phyloP scores from a whole-genome alignment of 176 grass and related monocot genomes.

The Themeda triandra region DNA sequence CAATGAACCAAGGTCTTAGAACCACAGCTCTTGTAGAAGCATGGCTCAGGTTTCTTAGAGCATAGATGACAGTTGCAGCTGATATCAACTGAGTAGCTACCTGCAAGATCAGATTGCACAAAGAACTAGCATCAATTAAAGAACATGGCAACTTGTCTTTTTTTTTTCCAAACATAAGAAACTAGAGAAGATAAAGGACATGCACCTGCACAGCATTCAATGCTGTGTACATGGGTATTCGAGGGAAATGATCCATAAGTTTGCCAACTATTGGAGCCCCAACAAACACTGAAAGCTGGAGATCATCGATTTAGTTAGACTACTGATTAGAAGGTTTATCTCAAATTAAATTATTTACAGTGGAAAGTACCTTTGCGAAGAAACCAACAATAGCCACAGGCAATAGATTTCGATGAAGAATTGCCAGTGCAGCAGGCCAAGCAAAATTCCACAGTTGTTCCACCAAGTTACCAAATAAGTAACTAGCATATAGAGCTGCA shows the following conservation, averaged over 20 bases:
- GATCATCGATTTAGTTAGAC: constrained; percentile 36
- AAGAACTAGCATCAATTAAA: constrained; percentile 5
- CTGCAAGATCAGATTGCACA: constrained; percentile 51
- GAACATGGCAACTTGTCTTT: background rate
- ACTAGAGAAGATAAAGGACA: constrained; percentile 17
- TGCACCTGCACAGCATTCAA: constrained; percentile 88
- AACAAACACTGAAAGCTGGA: constrained; percentile 78
- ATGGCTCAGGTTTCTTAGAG: constrained; percentile 44
- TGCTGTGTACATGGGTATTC: constrained; percentile 76
- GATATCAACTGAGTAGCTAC: constrained; percentile 86
- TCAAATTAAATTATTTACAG: background rate
- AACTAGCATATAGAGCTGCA: constrained; percentile 89
- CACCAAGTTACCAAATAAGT: constrained; percentile 87
- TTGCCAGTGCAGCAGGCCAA: constrained; percentile 87
- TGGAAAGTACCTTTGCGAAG: constrained; percentile 74
- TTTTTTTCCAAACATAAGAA: constrained; percentile 5
- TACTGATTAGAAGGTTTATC: background rate
- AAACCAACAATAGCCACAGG: constrained; percentile 93
- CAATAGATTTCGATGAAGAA: constrained; percentile 80
- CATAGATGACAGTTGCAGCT: constrained; percentile 83
- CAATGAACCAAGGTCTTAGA: constrained; percentile 90
- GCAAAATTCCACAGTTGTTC: constrained; percentile 96
- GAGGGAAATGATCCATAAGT: constrained; percentile 92
- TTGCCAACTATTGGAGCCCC: constrained; percentile 87
- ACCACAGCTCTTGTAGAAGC: constrained; percentile 58